Evolutionary conservation across 768 basidiomycete genomes (phyloP).

Genomic region (Pholiota molesta): DNA sequence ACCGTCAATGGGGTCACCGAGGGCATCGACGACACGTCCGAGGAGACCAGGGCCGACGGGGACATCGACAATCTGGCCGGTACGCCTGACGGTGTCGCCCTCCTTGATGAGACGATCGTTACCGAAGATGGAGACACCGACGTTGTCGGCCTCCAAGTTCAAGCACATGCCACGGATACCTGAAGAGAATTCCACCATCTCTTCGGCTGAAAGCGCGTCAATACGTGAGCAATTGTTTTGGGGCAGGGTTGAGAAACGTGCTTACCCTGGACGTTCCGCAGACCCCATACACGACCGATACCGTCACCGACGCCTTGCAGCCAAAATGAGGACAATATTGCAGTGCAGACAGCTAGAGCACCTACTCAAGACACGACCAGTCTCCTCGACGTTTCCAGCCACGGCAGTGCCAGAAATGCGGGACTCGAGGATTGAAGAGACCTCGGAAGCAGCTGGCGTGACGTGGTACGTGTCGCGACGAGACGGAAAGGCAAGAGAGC

Average conservation of each 20-base stretch:
- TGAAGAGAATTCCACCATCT: slow-evolving; percentile 99
- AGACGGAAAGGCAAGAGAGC: slow-evolving; percentile 21
- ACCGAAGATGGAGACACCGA: slow-evolving; percentile 99
- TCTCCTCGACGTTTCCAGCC: slow-evolving; percentile 97
- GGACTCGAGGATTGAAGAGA: slow-evolving; percentile 98
- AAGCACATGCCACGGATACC: slow-evolving; percentile 99
- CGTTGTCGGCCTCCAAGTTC: slow-evolving; percentile 99
- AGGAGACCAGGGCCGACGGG: slow-evolving; percentile 97
- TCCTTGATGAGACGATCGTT: slow-evolving; percentile 99
- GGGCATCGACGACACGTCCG: slow-evolving; percentile 98
- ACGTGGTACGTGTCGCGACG: slow-evolving; percentile 34
- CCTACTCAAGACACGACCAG: slow-evolving; percentile 97
- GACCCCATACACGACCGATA: slow-evolving; percentile 99
- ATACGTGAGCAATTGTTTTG: slow-evolving; percentile 23
- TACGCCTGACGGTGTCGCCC: slow-evolving; percentile 99
- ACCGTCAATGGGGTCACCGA: slow-evolving; percentile 99
- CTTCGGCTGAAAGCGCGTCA: slow-evolving; percentile 70
- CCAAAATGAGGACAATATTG: slow-evolving; percentile 24
- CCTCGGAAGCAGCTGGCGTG: slow-evolving; percentile 92
- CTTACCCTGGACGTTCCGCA: slow-evolving; percentile 96
- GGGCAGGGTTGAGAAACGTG: slow-evolving; percentile 15
- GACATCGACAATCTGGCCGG: slow-evolving; percentile 99
- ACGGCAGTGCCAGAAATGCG: slow-evolving; percentile 93
- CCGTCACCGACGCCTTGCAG: slow-evolving; percentile 95
- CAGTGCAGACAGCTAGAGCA: slow-evolving; percentile 21